phyloP scores from a whole-genome alignment of 116 monocot genomes.

The Dioscorea cayenensis region DNA sequence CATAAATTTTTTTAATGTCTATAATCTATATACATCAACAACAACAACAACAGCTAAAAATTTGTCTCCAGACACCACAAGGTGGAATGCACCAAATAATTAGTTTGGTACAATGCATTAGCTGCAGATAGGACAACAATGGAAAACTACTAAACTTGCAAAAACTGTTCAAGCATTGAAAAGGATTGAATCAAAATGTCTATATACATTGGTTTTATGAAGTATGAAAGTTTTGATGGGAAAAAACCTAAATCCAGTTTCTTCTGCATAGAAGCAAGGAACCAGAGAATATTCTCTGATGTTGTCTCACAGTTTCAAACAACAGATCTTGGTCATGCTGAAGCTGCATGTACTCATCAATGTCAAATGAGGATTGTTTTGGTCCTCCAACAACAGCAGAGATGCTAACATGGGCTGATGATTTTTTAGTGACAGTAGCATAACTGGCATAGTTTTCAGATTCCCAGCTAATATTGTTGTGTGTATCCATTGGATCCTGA shows the following conservation, averaged over 20 bases:
- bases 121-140: too few relatives aligned
- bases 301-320: slow-evolving; percentile 28
- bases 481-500: slow-evolving; percentile 24
- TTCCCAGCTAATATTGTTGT: slow-evolving; percentile 22
- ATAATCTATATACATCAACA: too few relatives aligned
- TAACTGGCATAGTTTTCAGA: slow-evolving; percentile 14
- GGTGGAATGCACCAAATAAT: too few relatives aligned
- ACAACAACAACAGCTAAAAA: too few relatives aligned
- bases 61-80: too few relatives aligned
- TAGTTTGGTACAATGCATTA: too few relatives aligned
- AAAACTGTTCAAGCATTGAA: neutral
- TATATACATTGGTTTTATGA: neutral
- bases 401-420: neutral
- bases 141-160: too few relatives aligned
- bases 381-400: neutral
- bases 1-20: too few relatives aligned
- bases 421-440: slow-evolving; percentile 5
- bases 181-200: neutral
- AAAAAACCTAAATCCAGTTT: slow-evolving; percentile 9
- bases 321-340: slow-evolving; percentile 30
- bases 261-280: slow-evolving; percentile 34
- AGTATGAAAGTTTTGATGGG: neutral
- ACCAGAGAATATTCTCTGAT: slow-evolving; percentile 47
- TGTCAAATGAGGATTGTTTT: slow-evolving; percentile 20
- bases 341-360: slow-evolving; percentile 31